Conservation (phyloP, 2,329 filamentous ascomycete species). For the Aspergillus viridinutans region DNA sequence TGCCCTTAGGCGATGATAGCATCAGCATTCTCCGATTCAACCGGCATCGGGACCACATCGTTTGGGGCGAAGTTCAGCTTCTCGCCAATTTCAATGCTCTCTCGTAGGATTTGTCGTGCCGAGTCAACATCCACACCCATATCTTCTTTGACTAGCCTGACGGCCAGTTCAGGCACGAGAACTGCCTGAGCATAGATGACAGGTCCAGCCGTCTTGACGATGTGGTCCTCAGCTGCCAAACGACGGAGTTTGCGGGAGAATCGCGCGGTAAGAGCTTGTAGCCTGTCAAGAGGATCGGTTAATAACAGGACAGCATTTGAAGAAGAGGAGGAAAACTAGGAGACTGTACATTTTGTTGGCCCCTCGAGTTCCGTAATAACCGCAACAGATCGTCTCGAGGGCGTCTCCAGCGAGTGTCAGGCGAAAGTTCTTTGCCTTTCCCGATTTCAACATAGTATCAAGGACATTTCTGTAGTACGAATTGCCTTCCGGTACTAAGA, state of each 20-base stretch:
- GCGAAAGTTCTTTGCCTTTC: slow-evolving; percentile 57
- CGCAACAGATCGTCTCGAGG: slow-evolving; percentile 60
- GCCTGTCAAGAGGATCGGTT: slow-evolving; percentile 24
- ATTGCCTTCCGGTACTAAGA: slow-evolving; percentile 51
- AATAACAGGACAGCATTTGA: not conserved
- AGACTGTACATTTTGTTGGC: slow-evolving; percentile 62
- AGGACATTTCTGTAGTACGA: slow-evolving; percentile 62
- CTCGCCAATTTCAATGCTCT: slow-evolving; percentile 65
- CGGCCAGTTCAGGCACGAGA: slow-evolving; percentile 66
- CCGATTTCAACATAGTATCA: slow-evolving; percentile 52
- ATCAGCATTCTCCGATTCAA: slow-evolving; percentile 4
- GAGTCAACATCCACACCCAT: slow-evolving; percentile 46
- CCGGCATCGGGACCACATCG: slow-evolving; percentile 45
- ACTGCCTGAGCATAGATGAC: slow-evolving; percentile 69
- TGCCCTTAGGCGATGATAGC: not conserved
- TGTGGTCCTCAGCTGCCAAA: slow-evolving; percentile 58
- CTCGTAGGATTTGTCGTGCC: slow-evolving; percentile 56
- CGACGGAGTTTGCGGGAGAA: slow-evolving; percentile 60
- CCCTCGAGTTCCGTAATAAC: slow-evolving; percentile 79
- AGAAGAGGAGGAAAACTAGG: slow-evolving; percentile 3
- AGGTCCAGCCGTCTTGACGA: slow-evolving; percentile 64
- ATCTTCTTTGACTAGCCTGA: slow-evolving; percentile 56
- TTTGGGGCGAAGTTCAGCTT: slow-evolving; percentile 63
- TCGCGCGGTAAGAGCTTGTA: slow-evolving; percentile 57
- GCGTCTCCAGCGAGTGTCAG: slow-evolving; percentile 45